Conservation (phyloP, 1,139 yeast genomes). For the Eremothecium sinecaudum region DNA sequence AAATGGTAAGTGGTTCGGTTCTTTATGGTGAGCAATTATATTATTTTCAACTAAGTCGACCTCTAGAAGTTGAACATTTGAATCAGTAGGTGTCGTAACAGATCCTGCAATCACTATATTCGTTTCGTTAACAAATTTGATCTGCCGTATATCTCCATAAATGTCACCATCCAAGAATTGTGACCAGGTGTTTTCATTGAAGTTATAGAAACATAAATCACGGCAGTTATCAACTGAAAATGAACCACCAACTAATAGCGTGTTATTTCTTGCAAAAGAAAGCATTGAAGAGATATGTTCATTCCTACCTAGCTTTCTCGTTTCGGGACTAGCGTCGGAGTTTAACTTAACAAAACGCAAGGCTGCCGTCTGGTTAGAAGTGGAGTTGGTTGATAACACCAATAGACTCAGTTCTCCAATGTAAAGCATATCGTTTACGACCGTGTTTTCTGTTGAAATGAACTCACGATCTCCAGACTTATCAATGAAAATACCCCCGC, state of each 20-base stretch:
- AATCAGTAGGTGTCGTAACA: constrained; percentile 23
- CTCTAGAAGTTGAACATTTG: neutral
- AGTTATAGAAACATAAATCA: constrained; percentile 60
- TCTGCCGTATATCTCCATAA: constrained; percentile 46
- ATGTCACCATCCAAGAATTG: constrained; percentile 35
- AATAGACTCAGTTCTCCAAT: constrained; percentile 14
- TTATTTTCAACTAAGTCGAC: neutral
- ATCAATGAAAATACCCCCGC: constrained; percentile 1
- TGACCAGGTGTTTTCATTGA: constrained; percentile 47
- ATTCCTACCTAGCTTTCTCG: too few species aligned
- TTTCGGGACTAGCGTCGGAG: too few species aligned
- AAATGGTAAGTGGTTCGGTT: neutral
- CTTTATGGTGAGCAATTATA: neutral
- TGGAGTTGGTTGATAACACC: constrained; percentile 15
- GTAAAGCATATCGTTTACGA: constrained; percentile 12
- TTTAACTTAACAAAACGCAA: too few species aligned
- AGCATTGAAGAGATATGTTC: constrained; percentile 46
- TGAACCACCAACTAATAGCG: constrained; percentile 68
- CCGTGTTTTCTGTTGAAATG: constrained; percentile 4
- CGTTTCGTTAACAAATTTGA: constrained; percentile 44
- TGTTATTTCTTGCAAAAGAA: constrained; percentile 40
- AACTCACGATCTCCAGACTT: constrained; percentile 34
- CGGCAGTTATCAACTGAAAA: constrained; percentile 59
- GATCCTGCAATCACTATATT: constrained; percentile 57
- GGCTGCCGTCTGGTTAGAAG: constrained; percentile 7